Conservation (phyloP, 23 red algal genomes). For the Gracilaria caudata region DNA sequence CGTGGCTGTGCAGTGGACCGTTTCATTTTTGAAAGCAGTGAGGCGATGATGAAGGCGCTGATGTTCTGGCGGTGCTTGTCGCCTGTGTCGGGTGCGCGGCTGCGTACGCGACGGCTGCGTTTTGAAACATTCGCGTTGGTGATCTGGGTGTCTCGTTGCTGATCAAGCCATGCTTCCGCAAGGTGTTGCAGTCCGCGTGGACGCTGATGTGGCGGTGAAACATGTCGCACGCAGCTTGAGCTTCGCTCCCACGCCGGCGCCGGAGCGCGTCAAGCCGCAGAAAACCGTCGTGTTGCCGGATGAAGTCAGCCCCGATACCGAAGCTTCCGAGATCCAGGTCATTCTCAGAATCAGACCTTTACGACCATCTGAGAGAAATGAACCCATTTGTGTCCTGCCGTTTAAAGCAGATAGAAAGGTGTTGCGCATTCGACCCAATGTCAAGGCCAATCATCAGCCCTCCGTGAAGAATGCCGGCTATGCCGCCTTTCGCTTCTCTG, state of each 20-base stretch:
- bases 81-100: too few species aligned
- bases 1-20: not conserved
- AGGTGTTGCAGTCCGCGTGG: not conserved
- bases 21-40: not conserved
- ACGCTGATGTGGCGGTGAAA: not conserved
- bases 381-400: constrained; percentile 22
- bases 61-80: too few species aligned
- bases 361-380: constrained; percentile 4
- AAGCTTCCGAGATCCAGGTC: constrained; percentile 21
- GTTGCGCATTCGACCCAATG: constrained; percentile 32
- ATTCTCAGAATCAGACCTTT: constrained; percentile 58
- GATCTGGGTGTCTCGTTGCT: too few species aligned
- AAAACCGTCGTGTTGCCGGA: not conserved
- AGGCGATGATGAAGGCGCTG: too few species aligned
- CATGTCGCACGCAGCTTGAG: constrained; percentile 38
- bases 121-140: too few species aligned
- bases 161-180: not conserved
- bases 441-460: constrained; percentile 26
- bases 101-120: too few species aligned
- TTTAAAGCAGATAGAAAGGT: constrained; percentile 3
- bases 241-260: constrained; percentile 56
- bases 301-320: not conserved
- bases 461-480: constrained; percentile 44
- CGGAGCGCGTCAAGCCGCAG: not conserved
- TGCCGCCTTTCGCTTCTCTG: constrained; percentile 41